These are phyloP conservation scores for Epichloe uncinata DNA, from an alignment of 2,329 filamentous ascomycete genomes.

Conservation along the genomic window DNA sequence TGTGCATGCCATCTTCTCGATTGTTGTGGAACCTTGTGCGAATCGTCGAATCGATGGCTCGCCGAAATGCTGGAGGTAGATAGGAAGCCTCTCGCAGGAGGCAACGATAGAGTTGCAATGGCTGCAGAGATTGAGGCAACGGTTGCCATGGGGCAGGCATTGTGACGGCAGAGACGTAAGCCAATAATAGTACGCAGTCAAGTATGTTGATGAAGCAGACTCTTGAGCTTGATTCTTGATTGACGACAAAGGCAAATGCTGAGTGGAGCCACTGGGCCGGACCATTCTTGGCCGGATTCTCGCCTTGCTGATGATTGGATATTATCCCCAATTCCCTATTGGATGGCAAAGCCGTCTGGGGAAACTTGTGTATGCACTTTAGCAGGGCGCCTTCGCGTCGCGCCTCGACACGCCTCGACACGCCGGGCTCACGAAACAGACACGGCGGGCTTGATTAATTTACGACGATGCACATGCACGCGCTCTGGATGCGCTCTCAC, in stretches of 20 bases:
- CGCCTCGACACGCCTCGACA: slow-evolving; percentile 15
- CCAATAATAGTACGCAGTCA: background rate
- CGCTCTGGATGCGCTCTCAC: background rate
- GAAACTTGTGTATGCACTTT: background rate
- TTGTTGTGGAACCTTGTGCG: slow-evolving; percentile 32
- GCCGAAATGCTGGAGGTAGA: slow-evolving; percentile 37
- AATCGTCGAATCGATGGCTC: slow-evolving; percentile 30
- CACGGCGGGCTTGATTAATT: slow-evolving; percentile 27
- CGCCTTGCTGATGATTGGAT: background rate
- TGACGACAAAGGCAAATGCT: no score
- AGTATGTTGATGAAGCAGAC: background rate
- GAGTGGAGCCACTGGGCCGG: no score
- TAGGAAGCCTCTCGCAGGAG: slow-evolving; percentile 49
- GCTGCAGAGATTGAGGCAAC: slow-evolving; percentile 13
- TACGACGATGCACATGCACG: slow-evolving; percentile 12
- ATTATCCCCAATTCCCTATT: background rate
- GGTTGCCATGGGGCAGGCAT: slow-evolving; percentile 18
- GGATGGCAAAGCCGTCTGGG: no score
- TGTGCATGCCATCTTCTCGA: slow-evolving; percentile 15
- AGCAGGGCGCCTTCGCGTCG: slow-evolving; percentile 2
- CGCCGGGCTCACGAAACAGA: slow-evolving; percentile 28
- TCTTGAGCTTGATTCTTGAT: no score
- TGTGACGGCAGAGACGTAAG: background rate
- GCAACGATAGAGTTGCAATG: slow-evolving; percentile 38
- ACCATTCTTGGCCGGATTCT: background rate